These are phyloP conservation scores for Paraphaeosphaeria sporulosa DNA, from an alignment of 2,329 filamentous ascomycete species.

Conservation along the genomic window DNA sequence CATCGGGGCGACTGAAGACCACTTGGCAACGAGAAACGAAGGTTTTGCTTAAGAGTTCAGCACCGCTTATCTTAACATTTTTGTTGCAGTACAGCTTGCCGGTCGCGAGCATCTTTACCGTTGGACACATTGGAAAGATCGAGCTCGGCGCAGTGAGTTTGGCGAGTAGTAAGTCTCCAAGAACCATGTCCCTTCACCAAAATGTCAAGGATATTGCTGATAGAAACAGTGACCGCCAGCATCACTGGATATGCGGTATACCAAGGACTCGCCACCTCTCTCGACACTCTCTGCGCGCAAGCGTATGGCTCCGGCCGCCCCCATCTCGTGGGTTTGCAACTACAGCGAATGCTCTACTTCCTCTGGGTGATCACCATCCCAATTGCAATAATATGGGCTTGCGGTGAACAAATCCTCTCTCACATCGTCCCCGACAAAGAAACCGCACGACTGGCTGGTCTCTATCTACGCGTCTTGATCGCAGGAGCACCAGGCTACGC, in stretches of 20 bases:
- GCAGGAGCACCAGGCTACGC: constrained; percentile 78
- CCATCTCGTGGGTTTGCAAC: constrained; percentile 83
- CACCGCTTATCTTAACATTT: constrained; percentile 56
- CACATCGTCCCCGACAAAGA: constrained; percentile 74
- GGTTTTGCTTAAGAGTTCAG: constrained; percentile 68
- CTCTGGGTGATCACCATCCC: constrained; percentile 76
- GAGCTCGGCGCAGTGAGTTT: constrained; percentile 58
- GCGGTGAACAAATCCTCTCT: constrained; percentile 69
- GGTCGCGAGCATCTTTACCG: constrained; percentile 57
- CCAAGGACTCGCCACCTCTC: constrained; percentile 78
- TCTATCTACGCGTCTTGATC: constrained; percentile 75
- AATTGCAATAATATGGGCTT: constrained; percentile 75
- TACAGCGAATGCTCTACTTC: constrained; percentile 83
- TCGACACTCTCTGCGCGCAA: constrained; percentile 93
- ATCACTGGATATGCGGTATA: constrained; percentile 59
- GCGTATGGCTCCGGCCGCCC: constrained; percentile 92
- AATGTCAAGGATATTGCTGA: constrained; percentile 13
- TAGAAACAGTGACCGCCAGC: constrained; percentile 52
- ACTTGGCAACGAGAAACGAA: constrained; percentile 91
- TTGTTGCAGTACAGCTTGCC: constrained; percentile 58
- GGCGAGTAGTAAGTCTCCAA: constrained; percentile 44
- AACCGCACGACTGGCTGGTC: constrained; percentile 74
- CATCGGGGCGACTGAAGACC: constrained; percentile 80
- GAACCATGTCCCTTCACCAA: not conserved
- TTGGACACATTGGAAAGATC: constrained; percentile 58